These are phyloP conservation scores for Tylopilus subfusipes DNA, from an alignment of 768 basidiomycete species.

Conservation along the genomic window DNA sequence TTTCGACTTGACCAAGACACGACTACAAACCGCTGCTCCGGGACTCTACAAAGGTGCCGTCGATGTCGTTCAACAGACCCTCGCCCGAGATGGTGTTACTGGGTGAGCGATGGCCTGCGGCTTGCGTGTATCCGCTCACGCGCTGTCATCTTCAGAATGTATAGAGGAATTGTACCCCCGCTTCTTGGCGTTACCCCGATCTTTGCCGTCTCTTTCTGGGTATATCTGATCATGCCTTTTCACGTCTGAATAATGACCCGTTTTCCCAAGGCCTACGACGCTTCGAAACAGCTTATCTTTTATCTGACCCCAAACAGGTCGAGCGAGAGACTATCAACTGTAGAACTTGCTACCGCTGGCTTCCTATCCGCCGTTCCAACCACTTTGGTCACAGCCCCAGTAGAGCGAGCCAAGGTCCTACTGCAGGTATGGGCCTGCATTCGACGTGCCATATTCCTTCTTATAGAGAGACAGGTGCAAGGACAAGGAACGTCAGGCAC, in stretches of 20 bases:
- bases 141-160: conserved; percentile 50
- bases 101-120: conserved; percentile 53
- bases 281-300: conserved; percentile 84
- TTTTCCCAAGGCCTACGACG: conserved; percentile 76
- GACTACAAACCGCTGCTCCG: conserved; percentile 86
- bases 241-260: conserved; percentile 6
- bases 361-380: conserved; percentile 93
- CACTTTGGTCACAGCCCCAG: conserved; percentile 90
- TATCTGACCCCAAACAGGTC: conserved; percentile 74
- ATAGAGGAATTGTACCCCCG: conserved; percentile 92
- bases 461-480: conserved; percentile 59
- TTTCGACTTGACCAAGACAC: conserved; percentile 95
- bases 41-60: conserved; percentile 89
- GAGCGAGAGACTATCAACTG: conserved; percentile 56
- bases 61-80: conserved; percentile 87
- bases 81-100: conserved; percentile 85
- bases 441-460: not conserved
- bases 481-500: conserved; percentile 73
- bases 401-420: conserved; percentile 94
- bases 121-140: not conserved
- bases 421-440: conserved; percentile 59
- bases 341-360: conserved; percentile 88
- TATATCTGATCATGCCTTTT: conserved; percentile 28
- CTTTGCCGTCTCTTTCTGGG: conserved; percentile 98
- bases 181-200: conserved; percentile 95